phyloP scores from a whole-genome alignment of 257 asterid genomes.

The Ehretia macrophylla region DNA sequence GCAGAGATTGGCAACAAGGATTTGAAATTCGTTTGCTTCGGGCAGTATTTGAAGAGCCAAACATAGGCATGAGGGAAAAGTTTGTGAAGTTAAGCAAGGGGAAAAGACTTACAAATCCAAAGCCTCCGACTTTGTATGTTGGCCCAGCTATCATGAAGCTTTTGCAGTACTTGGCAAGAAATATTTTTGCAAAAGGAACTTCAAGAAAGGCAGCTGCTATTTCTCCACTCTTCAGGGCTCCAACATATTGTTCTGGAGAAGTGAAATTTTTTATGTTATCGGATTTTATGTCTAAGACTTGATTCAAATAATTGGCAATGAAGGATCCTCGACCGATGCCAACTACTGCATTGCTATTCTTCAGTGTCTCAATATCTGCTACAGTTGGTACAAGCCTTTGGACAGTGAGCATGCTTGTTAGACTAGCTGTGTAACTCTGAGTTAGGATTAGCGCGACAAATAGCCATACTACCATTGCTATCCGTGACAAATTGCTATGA shows the following conservation, averaged over 20 bases:
- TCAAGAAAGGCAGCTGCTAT: conserved; percentile 37
- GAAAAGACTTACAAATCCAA: conserved; percentile 30
- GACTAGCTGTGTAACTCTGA: conserved; percentile 47
- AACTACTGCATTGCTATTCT: conserved; percentile 18
- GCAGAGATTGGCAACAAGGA: too few relatives aligned
- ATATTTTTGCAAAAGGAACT: conserved; percentile 30
- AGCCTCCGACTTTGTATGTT: conserved; percentile 37
- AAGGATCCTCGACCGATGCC: conserved; percentile 28
- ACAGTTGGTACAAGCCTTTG: conserved; percentile 23
- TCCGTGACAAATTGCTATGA: conserved; percentile 32
- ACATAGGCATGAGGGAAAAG: too few relatives aligned
- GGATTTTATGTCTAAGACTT: conserved; percentile 10
- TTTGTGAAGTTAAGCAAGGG: not conserved
- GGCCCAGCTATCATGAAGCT: conserved; percentile 36
- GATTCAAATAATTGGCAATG: conserved; percentile 16
- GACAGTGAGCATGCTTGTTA: conserved; percentile 36
- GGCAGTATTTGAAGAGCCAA: too few relatives aligned
- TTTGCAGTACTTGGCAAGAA: conserved; percentile 36
- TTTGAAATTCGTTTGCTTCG: too few relatives aligned
- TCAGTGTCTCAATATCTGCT: conserved; percentile 24
- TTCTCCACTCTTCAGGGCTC: conserved; percentile 24
- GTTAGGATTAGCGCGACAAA: conserved; percentile 34
- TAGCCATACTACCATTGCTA: conserved; percentile 37
- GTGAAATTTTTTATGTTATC: conserved; percentile 13
- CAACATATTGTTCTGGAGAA: conserved; percentile 6